Base-by-base conservation (phyloP, 805 yeast species). In the Saccharomycopsis synnaedendra region DNA sequence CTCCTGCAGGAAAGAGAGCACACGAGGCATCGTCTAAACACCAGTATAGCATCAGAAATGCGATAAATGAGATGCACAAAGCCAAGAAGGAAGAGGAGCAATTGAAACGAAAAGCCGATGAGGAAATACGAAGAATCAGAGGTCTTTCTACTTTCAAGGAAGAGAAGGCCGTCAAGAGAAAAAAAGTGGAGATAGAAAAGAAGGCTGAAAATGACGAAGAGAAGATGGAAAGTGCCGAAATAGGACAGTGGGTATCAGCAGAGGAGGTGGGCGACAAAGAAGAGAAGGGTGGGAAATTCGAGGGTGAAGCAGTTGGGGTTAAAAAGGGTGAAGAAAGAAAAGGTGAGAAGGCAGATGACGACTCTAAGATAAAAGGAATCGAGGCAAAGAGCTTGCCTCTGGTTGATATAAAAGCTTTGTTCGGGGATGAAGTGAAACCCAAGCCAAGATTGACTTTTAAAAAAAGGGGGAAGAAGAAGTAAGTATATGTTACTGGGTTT, bases 1-100 rank as follows among this genome's bases (percentile, higher is more conserved):
- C 49, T 11, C 7, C 32, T 7, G n/a, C 11, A 27, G 49, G 45
- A 5, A 41, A 30, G 32, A 45, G 41, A 44, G 33, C 37, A 32
- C 48, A 45, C 28, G 48, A 45, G 30, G 11, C 48, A 5, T 32
- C 45, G 34, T 19, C 33, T 3, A 45, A 45, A 27, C 48, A 45
- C 32, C 7, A 29, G 35, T 41, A 31, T 29, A 44, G 34, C 32
- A 27, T 44, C 29, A 29, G 33, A 31, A 27, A 29, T 11, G 10
- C 44, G 8, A 44, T 44, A 5, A 43, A 44, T 5, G 33, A 7
- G 7, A 27, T 44, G 32, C 32, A 43, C 7, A n/a, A 31, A 19
- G 39, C 38, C 33, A 11, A 44, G 27, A 39, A 30, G 35, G 9
- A 19, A 39, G 47, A 44, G 31, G 46, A 44, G 11, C 10, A 39